Evolutionary conservation across 2,329 filamentous ascomycete species (phyloP), one percentile per base, ranked within the genome.

Genomic region (Botrytis porri): DNA sequence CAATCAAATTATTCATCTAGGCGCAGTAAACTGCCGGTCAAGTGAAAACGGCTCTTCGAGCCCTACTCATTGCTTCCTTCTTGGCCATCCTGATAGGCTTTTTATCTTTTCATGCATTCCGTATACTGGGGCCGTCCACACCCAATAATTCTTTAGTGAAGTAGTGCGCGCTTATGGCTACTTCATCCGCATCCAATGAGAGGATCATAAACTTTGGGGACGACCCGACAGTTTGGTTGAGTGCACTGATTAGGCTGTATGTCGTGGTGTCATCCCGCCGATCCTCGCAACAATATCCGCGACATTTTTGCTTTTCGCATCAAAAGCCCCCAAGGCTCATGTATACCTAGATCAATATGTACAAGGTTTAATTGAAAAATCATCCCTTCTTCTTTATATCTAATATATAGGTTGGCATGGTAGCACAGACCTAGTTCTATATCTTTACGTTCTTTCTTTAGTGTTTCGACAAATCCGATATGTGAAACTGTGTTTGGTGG

Each of bases 151-250:
- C 8, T 32, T 66, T n/a, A 54, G 45, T 57, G 37, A 37, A 41
- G 35, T 67, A 37, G 65, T 67, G 39, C 65, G 65, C 64, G 48
- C 35, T 67, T 67, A 57, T 35, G 43, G 32, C 16, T 37, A 18
- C 9, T 48, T 37, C 1, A 48, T 67, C 43, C 22, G 48, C 48
- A 51, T 18, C 25, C 64, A 67, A n/a, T 67, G 12, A 39, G 16
- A 57, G 12, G 48, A 10, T 37, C 25, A 32, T 41, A 39, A 37
- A 41, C 25, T 67, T 67, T 67, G 48, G 25, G 22, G 16, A 35
- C 22, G 48, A 67, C 65, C 65, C 65, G 65, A 67, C 35, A 57
- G 65, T 67, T 67, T 67, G 65, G 65, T 67, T 67, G 25, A 67
- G 65, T 57, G 18, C 35, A 67, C 48, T 41, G 45, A 67, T 67